Conservation (phyloP, 2,329 filamentous ascomycete species). For the Harringtonia lauricola region DNA sequence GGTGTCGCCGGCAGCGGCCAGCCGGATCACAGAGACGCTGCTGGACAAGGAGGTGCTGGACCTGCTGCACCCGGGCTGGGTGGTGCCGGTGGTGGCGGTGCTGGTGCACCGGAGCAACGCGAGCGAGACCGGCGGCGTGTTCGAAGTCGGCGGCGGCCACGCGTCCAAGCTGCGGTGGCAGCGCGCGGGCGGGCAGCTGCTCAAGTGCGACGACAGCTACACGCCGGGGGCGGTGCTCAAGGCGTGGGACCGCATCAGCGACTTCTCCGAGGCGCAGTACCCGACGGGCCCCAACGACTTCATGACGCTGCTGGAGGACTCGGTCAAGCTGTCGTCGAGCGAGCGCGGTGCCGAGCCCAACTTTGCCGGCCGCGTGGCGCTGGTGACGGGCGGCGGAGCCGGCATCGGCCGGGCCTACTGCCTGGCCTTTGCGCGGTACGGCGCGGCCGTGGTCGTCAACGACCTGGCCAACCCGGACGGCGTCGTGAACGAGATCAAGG, state of each 20-base stretch:
- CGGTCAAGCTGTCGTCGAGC: constrained; percentile 64
- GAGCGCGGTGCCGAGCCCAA: constrained; percentile 62
- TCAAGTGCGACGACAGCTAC: constrained; percentile 80
- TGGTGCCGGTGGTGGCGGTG: constrained; percentile 83
- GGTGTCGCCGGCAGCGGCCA: constrained; percentile 90
- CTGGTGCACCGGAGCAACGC: constrained; percentile 80
- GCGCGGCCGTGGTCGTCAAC: constrained; percentile 84
- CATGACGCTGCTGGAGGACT: constrained; percentile 72
- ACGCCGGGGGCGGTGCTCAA: constrained; percentile 79
- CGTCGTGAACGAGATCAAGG: constrained; percentile 86
- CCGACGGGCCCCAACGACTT: constrained; percentile 83
- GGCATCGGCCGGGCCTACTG: constrained; percentile 87
- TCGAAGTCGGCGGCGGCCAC: constrained; percentile 87
- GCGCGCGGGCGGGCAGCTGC: constrained; percentile 74
- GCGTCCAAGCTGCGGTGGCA: constrained; percentile 93
- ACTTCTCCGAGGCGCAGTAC: constrained; percentile 73
- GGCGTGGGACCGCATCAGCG: constrained; percentile 79
- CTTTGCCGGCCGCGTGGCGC: constrained; percentile 74
- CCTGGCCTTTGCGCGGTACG: constrained; percentile 70
- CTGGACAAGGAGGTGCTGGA: constrained; percentile 90
- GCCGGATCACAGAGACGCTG: constrained; percentile 88
- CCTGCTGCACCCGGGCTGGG: constrained; percentile 83
- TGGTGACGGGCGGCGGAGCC: constrained; percentile 80
- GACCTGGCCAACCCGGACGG: constrained; percentile 87
- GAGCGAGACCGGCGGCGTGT: constrained; percentile 76